Percentiles rank a stretch among this genome's conserved stretches.
These are phyloP conservation scores for Pseudozyma hubeiensis DNA, from an alignment of 1,284 basidiomycete genomes.

Conservation along the genomic window DNA sequence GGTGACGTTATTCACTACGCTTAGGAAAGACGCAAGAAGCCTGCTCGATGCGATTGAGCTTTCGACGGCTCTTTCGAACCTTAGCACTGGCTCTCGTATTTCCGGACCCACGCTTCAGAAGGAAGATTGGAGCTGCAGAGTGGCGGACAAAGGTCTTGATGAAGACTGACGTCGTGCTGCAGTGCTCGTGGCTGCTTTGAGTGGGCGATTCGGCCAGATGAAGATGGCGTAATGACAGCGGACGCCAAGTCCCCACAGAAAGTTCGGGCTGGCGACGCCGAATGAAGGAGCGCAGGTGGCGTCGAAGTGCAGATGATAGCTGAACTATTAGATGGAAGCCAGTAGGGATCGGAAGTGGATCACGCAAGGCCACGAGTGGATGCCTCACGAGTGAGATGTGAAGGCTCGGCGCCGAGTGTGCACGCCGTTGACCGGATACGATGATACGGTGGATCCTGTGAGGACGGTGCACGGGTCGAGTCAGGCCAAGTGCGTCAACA, in stretches of 20 bases:
- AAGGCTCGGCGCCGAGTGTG: too few species aligned
- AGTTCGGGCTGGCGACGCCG: slow-evolving; percentile 1
- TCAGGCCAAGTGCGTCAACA: too few species aligned
- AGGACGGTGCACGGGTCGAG: too few species aligned
- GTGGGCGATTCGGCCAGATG: slow-evolving; percentile 11
- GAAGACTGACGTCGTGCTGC: slow-evolving; percentile 20
- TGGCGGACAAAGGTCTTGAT: background rate
- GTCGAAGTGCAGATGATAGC: slow-evolving; percentile 22
- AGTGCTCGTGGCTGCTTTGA: slow-evolving; percentile 4
- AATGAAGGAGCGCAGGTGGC: slow-evolving; percentile 13
- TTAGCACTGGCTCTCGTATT: too few species aligned
- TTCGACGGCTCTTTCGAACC: too few species aligned
- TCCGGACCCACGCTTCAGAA: too few species aligned
- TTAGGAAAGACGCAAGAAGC: background rate
- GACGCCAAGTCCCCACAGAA: slow-evolving; percentile 1
- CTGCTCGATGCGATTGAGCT: too few species aligned
- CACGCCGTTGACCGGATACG: too few species aligned
- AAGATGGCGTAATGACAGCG: slow-evolving; percentile 21
- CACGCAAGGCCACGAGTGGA: too few species aligned
- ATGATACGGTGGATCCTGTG: too few species aligned
- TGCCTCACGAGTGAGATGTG: too few species aligned
- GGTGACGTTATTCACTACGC: background rate
- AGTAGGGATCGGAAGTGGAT: background rate
- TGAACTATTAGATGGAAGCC: background rate
- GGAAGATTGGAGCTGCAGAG: slow-evolving; percentile 1